Conservation (phyloP, 1,139 yeast genomes). For the Saccharomyces hybrid region DNA sequence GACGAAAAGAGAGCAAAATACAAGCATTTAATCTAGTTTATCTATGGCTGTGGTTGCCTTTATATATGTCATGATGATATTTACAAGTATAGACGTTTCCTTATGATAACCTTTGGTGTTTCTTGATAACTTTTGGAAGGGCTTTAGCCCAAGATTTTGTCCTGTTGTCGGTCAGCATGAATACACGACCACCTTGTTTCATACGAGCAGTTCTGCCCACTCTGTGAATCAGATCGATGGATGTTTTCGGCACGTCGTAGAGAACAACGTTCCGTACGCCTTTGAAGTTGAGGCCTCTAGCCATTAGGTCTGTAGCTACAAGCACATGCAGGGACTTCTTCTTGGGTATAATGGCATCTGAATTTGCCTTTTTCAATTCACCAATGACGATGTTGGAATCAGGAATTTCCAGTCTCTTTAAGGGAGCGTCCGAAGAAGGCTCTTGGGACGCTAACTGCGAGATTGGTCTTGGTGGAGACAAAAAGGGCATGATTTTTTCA, state of each 20-base stretch:
- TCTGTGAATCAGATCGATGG: constrained; percentile 84
- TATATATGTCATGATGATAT: background rate
- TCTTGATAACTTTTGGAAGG: constrained; percentile 61
- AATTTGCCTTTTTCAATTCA: background rate
- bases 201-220: constrained; percentile 94
- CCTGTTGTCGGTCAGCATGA: constrained; percentile 58
- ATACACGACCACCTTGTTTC: constrained; percentile 83
- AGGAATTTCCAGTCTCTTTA: constrained; percentile 23
- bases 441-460: constrained; percentile 6
- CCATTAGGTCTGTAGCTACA: constrained; percentile 83
- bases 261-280: constrained; percentile 76
- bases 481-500: constrained; percentile 51
- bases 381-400: constrained; percentile 24
- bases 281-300: constrained; percentile 83
- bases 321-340: constrained; percentile 45
- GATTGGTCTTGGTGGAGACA: constrained; percentile 45
- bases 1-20: background rate
- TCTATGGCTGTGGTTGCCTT: background rate
- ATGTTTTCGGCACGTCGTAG: constrained; percentile 76
- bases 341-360: constrained; percentile 29
- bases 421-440: constrained; percentile 9
- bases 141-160: constrained; percentile 77
- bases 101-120: constrained; percentile 27
- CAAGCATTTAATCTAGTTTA: background rate
- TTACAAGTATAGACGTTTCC: background rate